Evolutionary conservation across 2,329 filamentous ascomycete genomes (phyloP).

Genomic region (Talaromyces sp.): DNA sequence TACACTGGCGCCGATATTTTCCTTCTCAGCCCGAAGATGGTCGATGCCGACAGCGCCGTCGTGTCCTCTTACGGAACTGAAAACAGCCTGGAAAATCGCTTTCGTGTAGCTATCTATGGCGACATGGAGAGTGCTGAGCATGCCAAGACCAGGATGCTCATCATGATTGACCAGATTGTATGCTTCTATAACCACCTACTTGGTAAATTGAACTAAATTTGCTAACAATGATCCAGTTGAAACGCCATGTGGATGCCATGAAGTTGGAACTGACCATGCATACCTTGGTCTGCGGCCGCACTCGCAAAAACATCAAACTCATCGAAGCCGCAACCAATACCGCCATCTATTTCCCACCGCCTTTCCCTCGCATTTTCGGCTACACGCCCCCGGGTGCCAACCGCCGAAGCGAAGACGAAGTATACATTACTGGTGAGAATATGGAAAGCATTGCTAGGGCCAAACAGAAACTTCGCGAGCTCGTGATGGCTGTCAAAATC

Average conservation of each 20-base stretch:
- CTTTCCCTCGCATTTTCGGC: conserved; percentile 85
- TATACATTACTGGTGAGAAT: conserved; percentile 90
- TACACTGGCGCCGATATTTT: conserved; percentile 97
- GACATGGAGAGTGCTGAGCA: conserved; percentile 94
- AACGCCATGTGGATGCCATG: conserved; percentile 65
- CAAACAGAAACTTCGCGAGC: conserved; percentile 84
- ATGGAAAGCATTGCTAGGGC: conserved; percentile 79
- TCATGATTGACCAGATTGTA: conserved; percentile 95
- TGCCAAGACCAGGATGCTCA: conserved; percentile 90
- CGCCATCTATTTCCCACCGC: conserved; percentile 95
- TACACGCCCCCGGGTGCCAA: conserved; percentile 80
- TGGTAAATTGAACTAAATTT: neutral
- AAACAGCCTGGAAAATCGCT: conserved; percentile 76
- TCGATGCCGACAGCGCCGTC: conserved; percentile 68
- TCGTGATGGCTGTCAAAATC: conserved; percentile 73
- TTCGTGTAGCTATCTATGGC: conserved; percentile 89
- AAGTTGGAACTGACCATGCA: conserved; percentile 84
- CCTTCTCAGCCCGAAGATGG: conserved; percentile 81
- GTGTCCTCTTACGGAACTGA: conserved; percentile 70
- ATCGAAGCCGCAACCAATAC: conserved; percentile 95
- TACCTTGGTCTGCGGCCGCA: conserved; percentile 85
- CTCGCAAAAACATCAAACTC: conserved; percentile 94
- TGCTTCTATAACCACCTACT: neutral
- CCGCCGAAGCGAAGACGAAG: conserved; percentile 77
- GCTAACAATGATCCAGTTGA: conserved; percentile 35